Evolutionary conservation across 768 basidiomycete genomes (phyloP).

Genomic region (Kwoniella bestiolae): DNA sequence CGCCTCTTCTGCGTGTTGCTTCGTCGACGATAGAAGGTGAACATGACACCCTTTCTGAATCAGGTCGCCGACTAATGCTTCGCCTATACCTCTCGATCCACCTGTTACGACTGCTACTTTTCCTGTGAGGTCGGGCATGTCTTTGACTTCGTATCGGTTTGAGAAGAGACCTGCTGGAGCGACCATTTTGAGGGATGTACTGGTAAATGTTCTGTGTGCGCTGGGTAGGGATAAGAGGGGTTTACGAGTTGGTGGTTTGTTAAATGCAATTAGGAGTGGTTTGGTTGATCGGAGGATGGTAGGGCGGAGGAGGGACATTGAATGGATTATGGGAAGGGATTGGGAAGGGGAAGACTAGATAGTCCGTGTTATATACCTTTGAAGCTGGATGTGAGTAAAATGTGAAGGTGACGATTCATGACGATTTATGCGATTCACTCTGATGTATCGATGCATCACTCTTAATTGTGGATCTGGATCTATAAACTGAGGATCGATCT

Average conservation of each 20-base stretch:
- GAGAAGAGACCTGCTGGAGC: conserved; percentile 50
- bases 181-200: conserved; percentile 30
- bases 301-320: conserved; percentile 3
- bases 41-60: conserved; percentile 48
- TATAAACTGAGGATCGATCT: background rate
- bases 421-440: too few species aligned
- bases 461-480: background rate
- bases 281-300: conserved; percentile 7
- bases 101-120: conserved; percentile 64
- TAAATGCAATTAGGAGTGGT: background rate
- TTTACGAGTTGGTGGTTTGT: background rate
- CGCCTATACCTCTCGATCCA: conserved; percentile 58
- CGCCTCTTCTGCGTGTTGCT: conserved; percentile 49
- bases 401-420: conserved; percentile 13
- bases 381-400: too few species aligned
- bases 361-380: background rate
- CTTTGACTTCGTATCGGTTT: conserved; percentile 55
- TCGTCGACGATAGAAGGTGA: conserved; percentile 49
- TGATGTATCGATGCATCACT: background rate
- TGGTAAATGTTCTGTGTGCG: conserved; percentile 9
- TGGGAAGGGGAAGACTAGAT: background rate
- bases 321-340: background rate
- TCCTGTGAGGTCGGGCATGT: conserved; percentile 62
- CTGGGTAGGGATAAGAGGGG: background rate
- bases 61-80: conserved; percentile 39